Evolutionary conservation across 768 basidiomycete species (phyloP), one percentile per base, ranked within the genome.

Genomic region (Hygrophorus russula): DNA sequence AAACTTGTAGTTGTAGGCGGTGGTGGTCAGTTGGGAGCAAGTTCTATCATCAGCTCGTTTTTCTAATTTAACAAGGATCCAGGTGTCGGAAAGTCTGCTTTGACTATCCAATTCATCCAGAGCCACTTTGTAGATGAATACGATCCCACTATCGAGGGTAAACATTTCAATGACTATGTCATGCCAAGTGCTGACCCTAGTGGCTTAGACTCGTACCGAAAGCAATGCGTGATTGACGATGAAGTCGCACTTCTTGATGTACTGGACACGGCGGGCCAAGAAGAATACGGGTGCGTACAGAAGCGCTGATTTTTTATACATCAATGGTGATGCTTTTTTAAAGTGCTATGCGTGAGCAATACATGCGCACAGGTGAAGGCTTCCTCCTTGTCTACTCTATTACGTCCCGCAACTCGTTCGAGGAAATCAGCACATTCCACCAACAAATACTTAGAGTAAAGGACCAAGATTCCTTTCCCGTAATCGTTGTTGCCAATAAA

Each of bases 101-200:
- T 96, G 65, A 97, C 94, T 40, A 96, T 97, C 55, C 94, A 97
- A 60, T 98, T 97, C 70, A 96, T 97, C 53, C 94, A 98, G 58
- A 85, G 82, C 52, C 84, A 88, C 59, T 91, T 91, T 56, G 89
- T 93, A 46, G 84, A 90, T 61, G 87, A 92, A 61, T 92, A 74
- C 54, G 90, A 97, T 61, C 93, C 94, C 20, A 96, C 93, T 20
- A 97, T 97, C 54, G 94, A 94, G 64, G 84, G 87, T 82, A 48
- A 49, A 36, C 14, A 27, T 19, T 35, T n/a, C n/a, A 42, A 14
- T 41, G 19, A 49, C 48, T 51, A 36, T 51, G 49, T 51, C 36
- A 36, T 46, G 36, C 41, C 42, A 15, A 35, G 7, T 20, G 31
- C 34, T 41, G 20, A 46, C 45, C 38, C 40, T 47, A 47, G 38